These are phyloP conservation scores for Cryphonectria nitschkei DNA, from an alignment of 2,329 filamentous ascomycete genomes.

Conservation along the genomic window DNA sequence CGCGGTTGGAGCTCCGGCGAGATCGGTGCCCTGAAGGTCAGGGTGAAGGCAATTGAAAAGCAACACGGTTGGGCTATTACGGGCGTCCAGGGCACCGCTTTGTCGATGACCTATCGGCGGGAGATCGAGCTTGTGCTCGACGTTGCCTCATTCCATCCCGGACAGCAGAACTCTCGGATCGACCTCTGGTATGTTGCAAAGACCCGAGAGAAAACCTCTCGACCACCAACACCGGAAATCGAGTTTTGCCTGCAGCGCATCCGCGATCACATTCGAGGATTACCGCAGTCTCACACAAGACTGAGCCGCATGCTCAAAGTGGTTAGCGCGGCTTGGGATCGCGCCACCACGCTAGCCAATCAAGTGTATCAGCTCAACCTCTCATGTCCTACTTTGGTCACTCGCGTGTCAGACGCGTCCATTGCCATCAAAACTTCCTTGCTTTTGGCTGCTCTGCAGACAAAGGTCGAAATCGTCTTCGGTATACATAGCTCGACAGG, in stretches of 20 bases:
- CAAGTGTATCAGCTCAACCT: slow-evolving; percentile 65
- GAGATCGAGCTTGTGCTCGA: slow-evolving; percentile 78
- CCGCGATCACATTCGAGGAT: slow-evolving; percentile 65
- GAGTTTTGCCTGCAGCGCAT: slow-evolving; percentile 78
- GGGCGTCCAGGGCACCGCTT: slow-evolving; percentile 60
- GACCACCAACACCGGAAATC: slow-evolving; percentile 65
- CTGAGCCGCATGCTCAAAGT: slow-evolving; percentile 61
- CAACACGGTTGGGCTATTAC: slow-evolving; percentile 73
- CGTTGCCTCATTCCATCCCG: slow-evolving; percentile 59
- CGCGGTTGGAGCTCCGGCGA: slow-evolving; percentile 87
- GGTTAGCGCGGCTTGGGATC: slow-evolving; percentile 69
- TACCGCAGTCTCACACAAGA: slow-evolving; percentile 61
- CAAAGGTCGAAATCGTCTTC: slow-evolving; percentile 68
- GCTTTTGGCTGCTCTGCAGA: slow-evolving; percentile 66
- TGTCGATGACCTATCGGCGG: slow-evolving; percentile 75
- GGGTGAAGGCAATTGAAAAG: slow-evolving; percentile 67
- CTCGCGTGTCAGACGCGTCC: slow-evolving; percentile 65
- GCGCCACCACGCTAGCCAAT: slow-evolving; percentile 60
- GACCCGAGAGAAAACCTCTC: slow-evolving; percentile 54
- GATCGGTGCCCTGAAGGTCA: slow-evolving; percentile 75
- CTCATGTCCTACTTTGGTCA: slow-evolving; percentile 66
- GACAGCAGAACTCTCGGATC: slow-evolving; percentile 57
- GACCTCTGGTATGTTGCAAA: slow-evolving; percentile 72
- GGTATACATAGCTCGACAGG: slow-evolving; percentile 53
- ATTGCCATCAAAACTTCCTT: slow-evolving; percentile 65